Evolutionary conservation across 148 eudicot species (phyloP).

Genomic region (Diospyros lotus): DNA sequence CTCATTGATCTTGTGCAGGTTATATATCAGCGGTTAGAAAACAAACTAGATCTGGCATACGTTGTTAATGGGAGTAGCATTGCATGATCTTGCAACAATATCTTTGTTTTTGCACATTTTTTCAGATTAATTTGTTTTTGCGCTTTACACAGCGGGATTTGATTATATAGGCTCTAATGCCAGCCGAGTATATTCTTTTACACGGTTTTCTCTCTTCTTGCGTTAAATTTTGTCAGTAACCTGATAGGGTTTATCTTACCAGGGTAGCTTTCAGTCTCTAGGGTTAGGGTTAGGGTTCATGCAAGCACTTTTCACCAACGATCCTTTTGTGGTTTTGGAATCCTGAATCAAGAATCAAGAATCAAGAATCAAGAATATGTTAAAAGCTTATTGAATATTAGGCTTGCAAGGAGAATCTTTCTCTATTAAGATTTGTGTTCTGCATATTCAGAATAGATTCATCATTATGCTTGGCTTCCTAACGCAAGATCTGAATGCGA

Average conservation of each 20-base stretch:
- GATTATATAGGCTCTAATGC: background rate
- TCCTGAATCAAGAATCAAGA: background rate
- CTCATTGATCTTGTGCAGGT: background rate
- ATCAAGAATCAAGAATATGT: background rate
- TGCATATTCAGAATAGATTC: no score
- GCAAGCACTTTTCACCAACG: background rate
- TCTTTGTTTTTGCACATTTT: no score
- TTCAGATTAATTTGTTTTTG: no score
- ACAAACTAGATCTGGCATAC: background rate
- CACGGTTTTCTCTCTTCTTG: background rate
- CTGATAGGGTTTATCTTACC: background rate
- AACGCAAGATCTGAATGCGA: no score
- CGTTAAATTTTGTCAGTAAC: background rate
- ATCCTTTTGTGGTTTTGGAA: background rate
- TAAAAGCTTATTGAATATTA: no score
- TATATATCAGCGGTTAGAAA: background rate
- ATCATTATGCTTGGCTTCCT: no score
- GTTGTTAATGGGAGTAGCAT: background rate
- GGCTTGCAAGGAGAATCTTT: no score
- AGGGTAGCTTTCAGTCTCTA: background rate
- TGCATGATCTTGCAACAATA: background rate
- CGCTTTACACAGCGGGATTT: background rate
- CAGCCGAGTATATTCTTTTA: background rate
- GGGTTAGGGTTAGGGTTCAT: constrained; percentile 12
- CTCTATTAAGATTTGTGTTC: no score